phyloP scores from a whole-genome alignment of 768 basidiomycete species.

The Cystobasidium ongulense region DNA sequence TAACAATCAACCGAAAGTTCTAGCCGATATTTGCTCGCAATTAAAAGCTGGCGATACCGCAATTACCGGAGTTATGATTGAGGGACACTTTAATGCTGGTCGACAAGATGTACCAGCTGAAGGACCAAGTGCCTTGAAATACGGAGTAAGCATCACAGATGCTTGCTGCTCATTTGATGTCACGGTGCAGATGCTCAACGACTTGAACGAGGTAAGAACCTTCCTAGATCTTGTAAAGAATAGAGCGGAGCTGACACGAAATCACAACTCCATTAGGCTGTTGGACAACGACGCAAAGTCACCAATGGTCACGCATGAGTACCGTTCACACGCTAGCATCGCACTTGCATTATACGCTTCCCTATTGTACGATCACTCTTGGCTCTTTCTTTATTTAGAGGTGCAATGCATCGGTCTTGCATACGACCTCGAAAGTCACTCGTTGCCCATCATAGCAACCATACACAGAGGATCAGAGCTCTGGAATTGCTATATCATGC shows the following conservation, averaged over 20 bases:
- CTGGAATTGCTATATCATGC: too few relatives aligned
- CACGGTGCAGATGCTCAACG: slow-evolving; percentile 66
- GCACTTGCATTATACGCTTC: too few relatives aligned
- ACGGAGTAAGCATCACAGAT: slow-evolving; percentile 68
- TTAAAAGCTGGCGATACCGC: slow-evolving; percentile 57
- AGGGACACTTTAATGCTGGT: slow-evolving; percentile 85
- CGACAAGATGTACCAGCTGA: slow-evolving; percentile 73
- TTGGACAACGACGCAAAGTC: background rate
- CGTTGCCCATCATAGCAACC: too few relatives aligned
- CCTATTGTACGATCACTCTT: too few relatives aligned
- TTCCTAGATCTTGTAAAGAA: background rate
- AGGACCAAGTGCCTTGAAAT: slow-evolving; percentile 60
- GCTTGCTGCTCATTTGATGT: slow-evolving; percentile 80
- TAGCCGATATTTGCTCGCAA: slow-evolving; percentile 65
- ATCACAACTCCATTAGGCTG: slow-evolving; percentile 29
- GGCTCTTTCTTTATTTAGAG: too few relatives aligned
- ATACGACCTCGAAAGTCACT: too few relatives aligned
- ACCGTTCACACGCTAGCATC: background rate
- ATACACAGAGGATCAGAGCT: too few relatives aligned
- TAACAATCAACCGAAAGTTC: slow-evolving; percentile 69
- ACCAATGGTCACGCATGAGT: slow-evolving; percentile 6
- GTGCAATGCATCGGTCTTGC: too few relatives aligned
- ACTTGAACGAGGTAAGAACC: slow-evolving; percentile 40
- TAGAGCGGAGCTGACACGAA: background rate
- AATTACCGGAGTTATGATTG: slow-evolving; percentile 95